Base-by-base conservation (phyloP, 495 filamentous ascomycete genomes). In the Xylona heveae region DNA sequence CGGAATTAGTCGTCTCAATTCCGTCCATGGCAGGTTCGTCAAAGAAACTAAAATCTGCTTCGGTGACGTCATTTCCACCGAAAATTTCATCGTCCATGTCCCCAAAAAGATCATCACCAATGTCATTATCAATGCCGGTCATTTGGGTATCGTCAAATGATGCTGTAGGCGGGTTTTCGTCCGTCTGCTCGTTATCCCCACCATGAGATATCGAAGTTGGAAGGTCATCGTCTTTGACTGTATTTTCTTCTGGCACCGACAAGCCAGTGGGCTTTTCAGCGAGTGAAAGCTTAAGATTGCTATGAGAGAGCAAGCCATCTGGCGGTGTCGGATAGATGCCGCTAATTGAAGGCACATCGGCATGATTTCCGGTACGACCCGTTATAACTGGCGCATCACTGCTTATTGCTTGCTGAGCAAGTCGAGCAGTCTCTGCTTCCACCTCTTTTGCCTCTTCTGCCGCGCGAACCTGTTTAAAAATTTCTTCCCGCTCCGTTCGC, bases 1-100 rank as follows among this genome's bases (percentile, higher is more conserved):
- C 29, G 14, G 4, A 12, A 16, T 29, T 33, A 42, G 29, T 19
- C 24, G 12, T 16, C 16, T 21, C 28, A 28, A 15, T 12, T 10
- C 13, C 49, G 6, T 54, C 57, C 14, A 62, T 47, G 29, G 52
- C 59, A 4, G 61, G 62, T 26, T 73, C 67, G 44, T 91, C 80
- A 36, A 93, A 92, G 45, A 90, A 92, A 50, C 67, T 85, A 50
- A 92, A 92, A 46, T 93, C 83, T 2, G 71, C 74, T 36, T 93
- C 83, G 1, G 79, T 84, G 13, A 92, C 68, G n/a, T 73, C 78
- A 40, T 70, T 74, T 7, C 42, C 43, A 24, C 33, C 51, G 36
- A 52, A 57, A 5, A 38, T 41, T 24, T 58, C 52, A 17, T 55
- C 54, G 19, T 51, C 55, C 40, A 46, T 42, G 14, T 72, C 61